Percentiles rank a stretch among this genome's conserved stretches.
These are phyloP conservation scores for Peniophora sp. DNA, from an alignment of 1,284 basidiomycete species.

Conservation along the genomic window DNA sequence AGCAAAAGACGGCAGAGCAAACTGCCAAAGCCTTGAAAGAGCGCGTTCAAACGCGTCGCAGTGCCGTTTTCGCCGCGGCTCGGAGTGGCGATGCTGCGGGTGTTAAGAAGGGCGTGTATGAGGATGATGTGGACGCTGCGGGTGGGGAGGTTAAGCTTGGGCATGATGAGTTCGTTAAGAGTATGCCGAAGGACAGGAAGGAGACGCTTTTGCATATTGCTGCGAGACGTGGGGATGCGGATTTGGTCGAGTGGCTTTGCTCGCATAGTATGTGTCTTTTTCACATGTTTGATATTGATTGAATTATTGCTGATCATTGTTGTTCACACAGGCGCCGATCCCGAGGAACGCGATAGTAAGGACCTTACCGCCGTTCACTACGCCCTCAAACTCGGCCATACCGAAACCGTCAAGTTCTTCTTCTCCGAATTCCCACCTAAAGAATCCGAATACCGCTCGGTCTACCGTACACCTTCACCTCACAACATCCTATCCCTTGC, in stretches of 20 bases:
- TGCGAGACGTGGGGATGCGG: constrained; percentile 40
- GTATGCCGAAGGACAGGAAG: constrained; percentile 39
- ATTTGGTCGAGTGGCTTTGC: constrained; percentile 60
- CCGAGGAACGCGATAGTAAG: constrained; percentile 54
- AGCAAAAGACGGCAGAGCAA: constrained; percentile 43
- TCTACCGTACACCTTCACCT: constrained; percentile 36
- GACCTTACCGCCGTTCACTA: constrained; percentile 59
- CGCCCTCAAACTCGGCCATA: constrained; percentile 45
- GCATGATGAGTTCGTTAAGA: constrained; percentile 42
- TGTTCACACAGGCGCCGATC: constrained; percentile 46
- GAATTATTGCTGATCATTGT: background rate
- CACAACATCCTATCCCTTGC: constrained; percentile 46
- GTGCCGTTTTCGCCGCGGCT: constrained; percentile 55
- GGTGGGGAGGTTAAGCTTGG: constrained; percentile 58
- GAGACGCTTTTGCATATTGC: constrained; percentile 68
- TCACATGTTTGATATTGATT: background rate
- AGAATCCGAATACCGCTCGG: constrained; percentile 35
- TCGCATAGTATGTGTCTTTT: constrained; percentile 46
- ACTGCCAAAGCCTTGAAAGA: constrained; percentile 36
- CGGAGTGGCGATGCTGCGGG: constrained; percentile 38
- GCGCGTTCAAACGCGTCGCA: constrained; percentile 46
- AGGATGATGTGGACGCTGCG: constrained; percentile 58
- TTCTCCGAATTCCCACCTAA: constrained; percentile 48
- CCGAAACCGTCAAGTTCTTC: constrained; percentile 45
- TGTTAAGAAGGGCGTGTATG: constrained; percentile 61